Evolutionary conservation across 2,329 filamentous ascomycete species (phyloP).

Genomic region (Paraphoma chrysanthemicola): DNA sequence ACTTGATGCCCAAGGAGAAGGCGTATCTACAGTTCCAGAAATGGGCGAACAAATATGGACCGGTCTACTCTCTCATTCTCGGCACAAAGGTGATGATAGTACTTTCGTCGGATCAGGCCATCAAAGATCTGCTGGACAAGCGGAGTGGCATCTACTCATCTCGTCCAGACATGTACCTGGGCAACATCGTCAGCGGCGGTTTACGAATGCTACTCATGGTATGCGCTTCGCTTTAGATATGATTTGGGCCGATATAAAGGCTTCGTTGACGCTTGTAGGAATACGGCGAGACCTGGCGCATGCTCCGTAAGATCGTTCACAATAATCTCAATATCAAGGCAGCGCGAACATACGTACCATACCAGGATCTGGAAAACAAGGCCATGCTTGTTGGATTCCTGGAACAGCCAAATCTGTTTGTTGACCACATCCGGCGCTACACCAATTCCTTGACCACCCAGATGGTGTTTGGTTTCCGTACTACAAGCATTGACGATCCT

Average conservation of each 20-base stretch:
- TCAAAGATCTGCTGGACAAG: conserved; percentile 62
- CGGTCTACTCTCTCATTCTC: conserved; percentile 60
- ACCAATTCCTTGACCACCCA: conserved; percentile 58
- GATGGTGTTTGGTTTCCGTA: conserved; percentile 57
- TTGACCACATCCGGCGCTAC: conserved; percentile 57
- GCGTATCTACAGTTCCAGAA: conserved; percentile 57
- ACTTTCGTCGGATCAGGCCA: conserved; percentile 52
- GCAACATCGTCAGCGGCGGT: conserved; percentile 13
- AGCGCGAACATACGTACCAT: conserved; percentile 49
- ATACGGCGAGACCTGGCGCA: conserved; percentile 22
- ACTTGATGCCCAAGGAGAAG: conserved; percentile 54
- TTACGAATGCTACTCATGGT: conserved; percentile 22
- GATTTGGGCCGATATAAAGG: background rate
- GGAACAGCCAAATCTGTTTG: conserved; percentile 51
- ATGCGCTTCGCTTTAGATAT: background rate
- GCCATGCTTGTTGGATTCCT: conserved; percentile 60
- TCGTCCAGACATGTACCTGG: conserved; percentile 44
- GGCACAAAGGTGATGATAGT: conserved; percentile 59
- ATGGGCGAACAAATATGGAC: conserved; percentile 61
- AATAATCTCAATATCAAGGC: conserved; percentile 26
- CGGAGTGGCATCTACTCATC: conserved; percentile 59
- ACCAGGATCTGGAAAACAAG: conserved; percentile 64
- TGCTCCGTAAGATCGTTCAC: conserved; percentile 29
- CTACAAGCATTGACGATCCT: conserved; percentile 19
- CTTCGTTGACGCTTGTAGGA: conserved; percentile 6